A percentile compares a stretch with the other conserved stretches of the same genome.
Evolutionary conservation across 306 rosid genomes (phyloP).

Genomic region (Vigna angularis): DNA sequence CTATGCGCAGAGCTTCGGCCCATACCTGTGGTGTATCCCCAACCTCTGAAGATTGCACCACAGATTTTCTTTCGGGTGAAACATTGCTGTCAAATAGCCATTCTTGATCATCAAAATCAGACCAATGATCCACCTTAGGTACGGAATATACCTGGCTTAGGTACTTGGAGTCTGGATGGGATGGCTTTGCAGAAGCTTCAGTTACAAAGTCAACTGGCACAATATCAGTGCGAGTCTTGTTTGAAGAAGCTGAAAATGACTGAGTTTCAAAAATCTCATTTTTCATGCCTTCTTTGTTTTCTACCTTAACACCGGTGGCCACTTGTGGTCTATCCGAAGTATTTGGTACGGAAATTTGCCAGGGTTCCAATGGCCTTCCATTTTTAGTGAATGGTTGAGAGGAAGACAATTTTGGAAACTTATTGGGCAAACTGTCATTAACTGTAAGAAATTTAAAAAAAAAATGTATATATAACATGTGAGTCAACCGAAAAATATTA

Average conservation of each 20-base stretch:
- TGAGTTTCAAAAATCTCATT: constrained; percentile 67
- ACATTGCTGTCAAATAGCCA: constrained; percentile 65
- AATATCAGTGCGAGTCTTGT: constrained; percentile 2
- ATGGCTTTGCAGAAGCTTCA: constrained; percentile 51
- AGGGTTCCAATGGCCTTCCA: constrained; percentile 71
- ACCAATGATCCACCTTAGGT: constrained; percentile 63
- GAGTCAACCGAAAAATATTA: not conserved
- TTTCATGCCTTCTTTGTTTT: constrained; percentile 54
- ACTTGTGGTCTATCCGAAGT: constrained; percentile 52
- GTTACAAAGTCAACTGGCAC: constrained; percentile 52
- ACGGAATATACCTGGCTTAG: constrained; percentile 63
- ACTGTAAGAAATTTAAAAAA: constrained; percentile 54
- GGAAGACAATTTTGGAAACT: constrained; percentile 55
- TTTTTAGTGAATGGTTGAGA: constrained; percentile 59
- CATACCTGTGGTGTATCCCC: constrained; percentile 64
- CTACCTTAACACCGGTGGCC: constrained; percentile 54
- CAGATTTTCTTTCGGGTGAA: constrained; percentile 50
- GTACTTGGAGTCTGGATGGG: constrained; percentile 71
- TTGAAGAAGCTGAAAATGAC: constrained; percentile 47
- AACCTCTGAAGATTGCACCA: constrained; percentile 45
- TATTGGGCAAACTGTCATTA: constrained; percentile 63
- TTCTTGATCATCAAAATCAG: constrained; percentile 61
- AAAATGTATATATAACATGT: not conserved
- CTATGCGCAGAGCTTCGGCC: constrained; percentile 76
- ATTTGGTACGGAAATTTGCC: constrained; percentile 50